Percentiles rank a stretch among this genome's conserved stretches.
Evolutionary conservation across 495 filamentous ascomycete species (phyloP).

Genomic region (Daldinia decipiens): DNA sequence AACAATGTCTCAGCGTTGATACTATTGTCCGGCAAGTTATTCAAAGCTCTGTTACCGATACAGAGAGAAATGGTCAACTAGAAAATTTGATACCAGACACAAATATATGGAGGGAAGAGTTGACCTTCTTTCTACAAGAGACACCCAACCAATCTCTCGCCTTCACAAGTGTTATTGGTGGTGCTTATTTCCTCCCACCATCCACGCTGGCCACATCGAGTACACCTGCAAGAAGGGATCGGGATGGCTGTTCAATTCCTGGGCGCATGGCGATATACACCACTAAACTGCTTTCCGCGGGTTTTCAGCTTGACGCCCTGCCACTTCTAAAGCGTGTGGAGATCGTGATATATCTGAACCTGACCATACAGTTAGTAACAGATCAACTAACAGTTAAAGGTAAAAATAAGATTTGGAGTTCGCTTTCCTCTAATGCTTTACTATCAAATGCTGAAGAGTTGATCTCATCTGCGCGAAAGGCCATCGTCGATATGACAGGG

Average conservation of each 20-base stretch:
- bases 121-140: conserved; percentile 68
- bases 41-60: conserved; percentile 42
- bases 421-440: conserved; percentile 53
- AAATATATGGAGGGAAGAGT: conserved; percentile 54
- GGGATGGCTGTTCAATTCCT: conserved; percentile 72
- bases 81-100: conserved; percentile 54
- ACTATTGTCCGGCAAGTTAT: conserved; percentile 57
- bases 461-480: conserved; percentile 63
- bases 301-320: conserved; percentile 44
- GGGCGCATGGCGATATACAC: conserved; percentile 79
- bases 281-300: conserved; percentile 60
- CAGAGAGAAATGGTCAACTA: conserved; percentile 10
- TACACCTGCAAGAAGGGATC: conserved; percentile 62
- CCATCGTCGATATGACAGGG: conserved; percentile 62
- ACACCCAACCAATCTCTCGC: conserved; percentile 70
- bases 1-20: conserved; percentile 49
- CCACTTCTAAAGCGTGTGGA: conserved; percentile 50
- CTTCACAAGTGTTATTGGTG: conserved; percentile 75
- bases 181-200: conserved; percentile 73
- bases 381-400: conserved; percentile 57
- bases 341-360: conserved; percentile 51
- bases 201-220: conserved; percentile 35
- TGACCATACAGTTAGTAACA: conserved; percentile 54
- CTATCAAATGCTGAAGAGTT: conserved; percentile 71
- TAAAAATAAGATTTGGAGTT: conserved; percentile 51